Percentiles rank a stretch among this genome's conserved stretches.
Evolutionary conservation across 768 basidiomycete genomes (phyloP).

Genomic region (Suillus alpinus): DNA sequence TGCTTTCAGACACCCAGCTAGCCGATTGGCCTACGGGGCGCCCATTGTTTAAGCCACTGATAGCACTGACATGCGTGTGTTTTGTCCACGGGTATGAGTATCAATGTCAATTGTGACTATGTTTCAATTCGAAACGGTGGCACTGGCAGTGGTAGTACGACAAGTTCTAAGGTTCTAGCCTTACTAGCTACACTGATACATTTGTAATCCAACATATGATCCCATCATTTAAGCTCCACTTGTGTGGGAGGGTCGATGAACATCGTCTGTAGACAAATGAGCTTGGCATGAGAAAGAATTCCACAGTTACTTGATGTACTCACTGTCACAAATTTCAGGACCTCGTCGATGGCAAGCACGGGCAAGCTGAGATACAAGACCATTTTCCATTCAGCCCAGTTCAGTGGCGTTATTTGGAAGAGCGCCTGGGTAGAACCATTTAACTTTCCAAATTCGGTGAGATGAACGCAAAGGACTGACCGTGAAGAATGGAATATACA

Average conservation of each 20-base stretch:
- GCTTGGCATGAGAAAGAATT: conserved; percentile 10
- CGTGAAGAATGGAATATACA: conserved; percentile 97
- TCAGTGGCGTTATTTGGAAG: conserved; percentile 91
- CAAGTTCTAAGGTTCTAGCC: neutral
- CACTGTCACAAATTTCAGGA: conserved; percentile 81
- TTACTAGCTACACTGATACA: neutral
- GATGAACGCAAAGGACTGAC: conserved; percentile 41
- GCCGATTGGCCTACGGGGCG: neutral
- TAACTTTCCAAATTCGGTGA: neutral
- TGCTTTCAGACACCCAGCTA: neutral
- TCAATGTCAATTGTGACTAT: neutral
- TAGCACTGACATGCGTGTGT: neutral
- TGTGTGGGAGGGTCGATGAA: conserved; percentile 57
- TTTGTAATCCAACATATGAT: neutral
- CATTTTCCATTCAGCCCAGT: conserved; percentile 94
- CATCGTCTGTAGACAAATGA: conserved; percentile 38
- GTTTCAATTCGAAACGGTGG: neutral
- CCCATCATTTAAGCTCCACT: conserved; percentile 35
- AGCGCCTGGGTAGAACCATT: conserved; percentile 46
- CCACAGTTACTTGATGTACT: conserved; percentile 20
- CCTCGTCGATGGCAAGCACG: conserved; percentile 86
- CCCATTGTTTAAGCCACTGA: neutral
- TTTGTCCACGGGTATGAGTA: neutral
- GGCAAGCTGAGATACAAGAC: conserved; percentile 86
- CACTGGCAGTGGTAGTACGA: neutral